Conservation (phyloP, 768 basidiomycete species). For the Hypsizygus marmoreus region DNA sequence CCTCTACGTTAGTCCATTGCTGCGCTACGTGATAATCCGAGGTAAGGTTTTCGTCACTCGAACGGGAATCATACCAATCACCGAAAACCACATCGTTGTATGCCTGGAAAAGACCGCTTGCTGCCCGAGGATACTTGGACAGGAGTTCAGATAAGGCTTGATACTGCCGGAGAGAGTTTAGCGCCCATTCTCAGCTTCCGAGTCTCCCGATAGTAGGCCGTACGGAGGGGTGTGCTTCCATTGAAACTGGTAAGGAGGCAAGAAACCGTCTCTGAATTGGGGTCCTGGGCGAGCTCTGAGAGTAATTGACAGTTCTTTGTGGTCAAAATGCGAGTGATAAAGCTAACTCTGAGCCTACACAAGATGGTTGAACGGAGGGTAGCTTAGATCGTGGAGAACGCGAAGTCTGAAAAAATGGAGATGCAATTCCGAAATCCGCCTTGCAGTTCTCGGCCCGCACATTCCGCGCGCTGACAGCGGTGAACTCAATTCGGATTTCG, state of each 20-base stretch:
- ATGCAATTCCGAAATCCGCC: constrained; percentile 14
- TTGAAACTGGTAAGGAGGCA: not conserved
- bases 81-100: constrained; percentile 75
- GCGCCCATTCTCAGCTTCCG: not conserved
- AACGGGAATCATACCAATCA: constrained; percentile 26
- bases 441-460: constrained; percentile 5
- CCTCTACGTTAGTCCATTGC: constrained; percentile 65
- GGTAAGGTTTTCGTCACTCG: constrained; percentile 1
- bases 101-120: constrained; percentile 67
- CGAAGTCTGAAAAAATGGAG: not conserved
- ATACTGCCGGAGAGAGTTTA: constrained; percentile 35
- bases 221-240: constrained; percentile 29
- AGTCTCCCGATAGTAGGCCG: not conserved
- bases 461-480: no score
- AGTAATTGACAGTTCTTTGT: no score
- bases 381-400: not conserved
- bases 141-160: constrained; percentile 47
- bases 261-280: not conserved
- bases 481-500: no score
- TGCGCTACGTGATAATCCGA: constrained; percentile 49
- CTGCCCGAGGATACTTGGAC: constrained; percentile 61
- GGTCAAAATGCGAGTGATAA: no score
- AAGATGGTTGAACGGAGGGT: no score
- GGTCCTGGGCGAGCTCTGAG: not conserved
- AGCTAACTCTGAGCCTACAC: no score